A percentile compares a stretch with the other conserved stretches of the same genome.
Conservation (phyloP, 176 grass and related monocot genomes). For the Cenchrus americanus region DNA sequence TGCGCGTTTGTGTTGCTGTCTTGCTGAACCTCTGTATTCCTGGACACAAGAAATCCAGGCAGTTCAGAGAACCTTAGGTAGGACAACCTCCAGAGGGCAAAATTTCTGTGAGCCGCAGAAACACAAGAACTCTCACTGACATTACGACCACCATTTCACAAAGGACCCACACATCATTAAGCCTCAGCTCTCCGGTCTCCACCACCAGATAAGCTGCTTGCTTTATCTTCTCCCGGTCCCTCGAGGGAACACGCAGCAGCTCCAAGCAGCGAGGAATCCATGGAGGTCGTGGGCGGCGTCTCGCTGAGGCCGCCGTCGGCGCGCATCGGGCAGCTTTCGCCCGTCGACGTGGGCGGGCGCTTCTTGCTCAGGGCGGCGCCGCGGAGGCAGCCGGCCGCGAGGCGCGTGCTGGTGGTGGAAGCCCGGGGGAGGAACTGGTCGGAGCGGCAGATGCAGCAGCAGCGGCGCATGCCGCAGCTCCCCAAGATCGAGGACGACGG, state of each 20-base stretch:
- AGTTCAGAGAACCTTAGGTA: too few relatives aligned
- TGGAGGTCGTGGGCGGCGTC: conserved; percentile 66
- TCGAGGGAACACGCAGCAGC: conserved; percentile 21
- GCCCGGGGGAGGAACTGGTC: conserved; percentile 66
- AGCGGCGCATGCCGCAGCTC: conserved; percentile 52
- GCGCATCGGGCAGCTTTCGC: background rate
- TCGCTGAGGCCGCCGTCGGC: conserved; percentile 44
- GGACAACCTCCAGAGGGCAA: too few relatives aligned
- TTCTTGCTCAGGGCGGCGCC: conserved; percentile 30
- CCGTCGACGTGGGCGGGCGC: background rate
- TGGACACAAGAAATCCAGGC: too few relatives aligned
- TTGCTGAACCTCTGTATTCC: too few relatives aligned
- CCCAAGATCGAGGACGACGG: conserved; percentile 90
- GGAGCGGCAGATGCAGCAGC: conserved; percentile 60
- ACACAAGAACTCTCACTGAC: background rate
- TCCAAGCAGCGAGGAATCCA: conserved; percentile 27
- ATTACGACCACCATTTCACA: fast-evolving
- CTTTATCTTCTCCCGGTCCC: conserved; percentile 45
- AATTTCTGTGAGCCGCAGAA: background rate
- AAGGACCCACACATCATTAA: background rate
- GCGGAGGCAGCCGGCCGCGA: conserved; percentile 43
- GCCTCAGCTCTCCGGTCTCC: background rate
- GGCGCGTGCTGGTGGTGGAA: conserved; percentile 64
- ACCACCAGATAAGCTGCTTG: conserved; percentile 35
- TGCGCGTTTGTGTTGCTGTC: too few relatives aligned